Base-by-base conservation (phyloP, 2,329 filamentous ascomycete genomes). In the Arthrinium phaeospermum region DNA sequence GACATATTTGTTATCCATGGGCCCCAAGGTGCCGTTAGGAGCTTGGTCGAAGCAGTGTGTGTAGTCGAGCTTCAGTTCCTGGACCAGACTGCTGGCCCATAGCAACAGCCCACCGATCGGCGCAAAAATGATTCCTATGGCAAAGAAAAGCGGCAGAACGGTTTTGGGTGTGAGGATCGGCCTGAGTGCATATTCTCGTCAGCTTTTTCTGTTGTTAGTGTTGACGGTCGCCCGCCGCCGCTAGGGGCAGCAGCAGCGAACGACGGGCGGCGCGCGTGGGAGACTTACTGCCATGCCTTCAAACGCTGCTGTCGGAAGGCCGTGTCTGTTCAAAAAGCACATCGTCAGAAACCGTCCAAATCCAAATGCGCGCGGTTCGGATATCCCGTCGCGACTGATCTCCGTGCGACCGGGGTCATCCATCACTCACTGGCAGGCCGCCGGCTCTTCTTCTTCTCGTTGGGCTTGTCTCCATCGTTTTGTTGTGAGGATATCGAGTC, bases 281-380 rank as follows among this genome's bases (percentile, higher is more conserved):
- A n/a, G 69, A 90, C 94, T 84, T 87, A 97, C 93, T 99, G 96
- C 96, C 96, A 99, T 86, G 96, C 96, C 85, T 98, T 98, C 83
- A 99, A 85, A 81, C 96, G 92, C 84, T 99, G 96, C 82, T 99
- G 96, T 78, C 96, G 91, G 82, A 98, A 99, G 14, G 96, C 96
- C 73, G 96, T 98, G 85, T 98, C 67, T 68, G 41, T 68, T 68
- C 24, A n/a, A 34, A 64, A 46, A 12, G 41, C 41, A 22, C 24
- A 30, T 27, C n/a, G 27, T 67, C 72, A 71, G 67, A 45, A 68
- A 44, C 72, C 37, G 47, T 44, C 47, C 72, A 24, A 67, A 53
- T 68, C 47, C 72, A 24, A 67, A 53, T 68, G 70, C 69, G 68
- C 68, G 70, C 41, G 68, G 71, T 72, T 24, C 4, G n/a, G 24